Evolutionary conservation across 345 rosid genomes (phyloP).

Genomic region (Dovyalis caffra): DNA sequence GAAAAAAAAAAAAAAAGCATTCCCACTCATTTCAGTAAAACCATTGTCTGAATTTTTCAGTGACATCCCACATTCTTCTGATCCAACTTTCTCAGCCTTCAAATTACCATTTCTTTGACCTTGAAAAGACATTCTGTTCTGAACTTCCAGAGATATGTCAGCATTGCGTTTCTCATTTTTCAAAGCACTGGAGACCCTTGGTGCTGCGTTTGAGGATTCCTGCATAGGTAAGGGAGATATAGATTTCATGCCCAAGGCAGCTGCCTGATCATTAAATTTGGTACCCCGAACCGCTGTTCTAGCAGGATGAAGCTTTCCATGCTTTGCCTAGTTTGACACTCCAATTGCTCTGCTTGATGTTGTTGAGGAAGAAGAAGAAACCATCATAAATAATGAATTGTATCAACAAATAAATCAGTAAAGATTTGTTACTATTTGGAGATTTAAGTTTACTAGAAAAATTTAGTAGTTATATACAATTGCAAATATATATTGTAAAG

Average conservation of each 20-base stretch:
- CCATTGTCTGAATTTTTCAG: slow-evolving; percentile 6
- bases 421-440: too few relatives aligned
- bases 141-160: slow-evolving; percentile 37
- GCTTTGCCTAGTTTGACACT: slow-evolving; percentile 36
- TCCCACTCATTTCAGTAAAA: slow-evolving; percentile 9
- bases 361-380: too few relatives aligned
- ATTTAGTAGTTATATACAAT: too few relatives aligned
- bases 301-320: slow-evolving; percentile 48
- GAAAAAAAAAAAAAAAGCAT: background rate
- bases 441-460: too few relatives aligned
- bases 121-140: slow-evolving; percentile 40
- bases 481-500: too few relatives aligned
- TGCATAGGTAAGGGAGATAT: slow-evolving; percentile 34
- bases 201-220: slow-evolving; percentile 39
- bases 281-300: slow-evolving; percentile 25
- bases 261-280: slow-evolving; percentile 34
- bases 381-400: too few relatives aligned
- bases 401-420: too few relatives aligned
- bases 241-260: slow-evolving; percentile 18
- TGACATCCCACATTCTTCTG: slow-evolving; percentile 5
- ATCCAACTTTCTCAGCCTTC: slow-evolving; percentile 27
- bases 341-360: too few relatives aligned
- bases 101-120: slow-evolving; percentile 30
- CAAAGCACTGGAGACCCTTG: slow-evolving; percentile 35
- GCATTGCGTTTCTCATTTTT: slow-evolving; percentile 38